Percentiles rank a stretch among this genome's conserved stretches.
These are phyloP conservation scores for Fusarium sp. DNA, from an alignment of 2,329 filamentous ascomycete species.

Conservation along the genomic window DNA sequence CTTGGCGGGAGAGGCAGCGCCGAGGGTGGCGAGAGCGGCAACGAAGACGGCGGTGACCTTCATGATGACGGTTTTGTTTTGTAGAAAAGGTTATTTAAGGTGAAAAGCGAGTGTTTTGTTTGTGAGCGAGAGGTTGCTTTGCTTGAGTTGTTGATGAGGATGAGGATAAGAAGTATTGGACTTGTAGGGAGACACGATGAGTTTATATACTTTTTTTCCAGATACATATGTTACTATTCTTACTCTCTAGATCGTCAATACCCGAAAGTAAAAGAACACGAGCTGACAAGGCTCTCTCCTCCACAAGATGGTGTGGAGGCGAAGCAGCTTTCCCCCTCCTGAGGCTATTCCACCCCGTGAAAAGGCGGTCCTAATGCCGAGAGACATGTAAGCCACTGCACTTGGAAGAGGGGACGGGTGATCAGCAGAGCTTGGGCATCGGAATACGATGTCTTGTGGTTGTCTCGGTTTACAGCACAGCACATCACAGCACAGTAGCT, in stretches of 20 bases:
- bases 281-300: slow-evolving; percentile 7
- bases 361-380: not conserved
- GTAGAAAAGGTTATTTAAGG: not conserved
- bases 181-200: not conserved
- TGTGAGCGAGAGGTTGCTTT: slow-evolving; percentile 19
- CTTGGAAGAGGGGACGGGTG: not conserved
- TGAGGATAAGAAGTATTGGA: slow-evolving; percentile 23
- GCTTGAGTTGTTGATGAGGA: not conserved
- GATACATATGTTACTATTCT: slow-evolving; percentile 23
- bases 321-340: not conserved
- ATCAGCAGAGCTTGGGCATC: not conserved
- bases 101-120: slow-evolving; percentile 17
- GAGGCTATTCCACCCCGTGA: not conserved
- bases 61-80: slow-evolving; percentile 42
- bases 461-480: not conserved
- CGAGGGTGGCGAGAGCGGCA: slow-evolving; percentile 38
- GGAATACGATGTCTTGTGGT: not conserved
- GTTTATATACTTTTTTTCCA: slow-evolving; percentile 23
- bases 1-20: slow-evolving; percentile 8
- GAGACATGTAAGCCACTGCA: not conserved
- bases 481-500: not conserved
- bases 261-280: slow-evolving; percentile 5
- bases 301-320: slow-evolving; percentile 6
- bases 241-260: not conserved
- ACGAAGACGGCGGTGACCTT: slow-evolving; percentile 44